Evolutionary conservation across 2,329 filamentous ascomycete genomes (phyloP).

Genomic region (Arthrobotrys sphaeroides): DNA sequence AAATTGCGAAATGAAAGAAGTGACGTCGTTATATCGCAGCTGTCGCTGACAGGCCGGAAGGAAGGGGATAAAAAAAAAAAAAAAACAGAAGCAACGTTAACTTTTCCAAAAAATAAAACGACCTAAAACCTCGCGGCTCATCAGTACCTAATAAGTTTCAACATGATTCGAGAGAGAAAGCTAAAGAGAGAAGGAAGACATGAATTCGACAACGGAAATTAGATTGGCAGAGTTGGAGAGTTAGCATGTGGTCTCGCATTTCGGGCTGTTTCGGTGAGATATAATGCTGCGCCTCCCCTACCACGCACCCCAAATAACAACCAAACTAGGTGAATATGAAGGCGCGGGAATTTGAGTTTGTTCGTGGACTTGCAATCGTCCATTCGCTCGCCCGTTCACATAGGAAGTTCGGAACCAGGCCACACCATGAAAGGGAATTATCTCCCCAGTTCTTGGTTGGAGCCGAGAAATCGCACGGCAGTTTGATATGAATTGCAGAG

Average conservation of each 20-base stretch:
- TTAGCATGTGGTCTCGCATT: constrained; percentile 51
- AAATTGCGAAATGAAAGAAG: constrained; percentile 1
- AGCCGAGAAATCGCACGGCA: constrained; percentile 36
- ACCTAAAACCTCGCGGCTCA: constrained; percentile 26
- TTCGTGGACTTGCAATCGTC: constrained; percentile 1
- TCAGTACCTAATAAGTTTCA: constrained; percentile 32
- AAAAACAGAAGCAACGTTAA: background rate
- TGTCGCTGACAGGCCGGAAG: background rate
- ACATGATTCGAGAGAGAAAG: constrained; percentile 26
- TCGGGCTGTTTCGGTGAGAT: constrained; percentile 54
- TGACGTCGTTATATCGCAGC: constrained; percentile 1
- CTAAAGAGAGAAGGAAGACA: constrained; percentile 24
- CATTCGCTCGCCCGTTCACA: background rate
- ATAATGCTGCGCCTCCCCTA: constrained; percentile 53
- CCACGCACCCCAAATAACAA: constrained; percentile 42
- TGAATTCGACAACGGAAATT: constrained; percentile 48
- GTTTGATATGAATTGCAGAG: constrained; percentile 11
- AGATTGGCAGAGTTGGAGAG: constrained; percentile 33
- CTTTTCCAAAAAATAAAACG: constrained; percentile 2
- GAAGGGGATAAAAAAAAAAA: constrained; percentile 1
- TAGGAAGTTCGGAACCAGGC: constrained; percentile 1
- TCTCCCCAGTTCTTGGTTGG: constrained; percentile 15
- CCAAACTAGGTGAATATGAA: constrained; percentile 23
- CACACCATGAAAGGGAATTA: constrained; percentile 11
- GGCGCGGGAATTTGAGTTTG: constrained; percentile 49